A percentile compares a stretch with the other conserved stretches of the same genome.
These are phyloP conservation scores for Astragalus glycyphyllos DNA, from an alignment of 306 rosid species.

Conservation along the genomic window DNA sequence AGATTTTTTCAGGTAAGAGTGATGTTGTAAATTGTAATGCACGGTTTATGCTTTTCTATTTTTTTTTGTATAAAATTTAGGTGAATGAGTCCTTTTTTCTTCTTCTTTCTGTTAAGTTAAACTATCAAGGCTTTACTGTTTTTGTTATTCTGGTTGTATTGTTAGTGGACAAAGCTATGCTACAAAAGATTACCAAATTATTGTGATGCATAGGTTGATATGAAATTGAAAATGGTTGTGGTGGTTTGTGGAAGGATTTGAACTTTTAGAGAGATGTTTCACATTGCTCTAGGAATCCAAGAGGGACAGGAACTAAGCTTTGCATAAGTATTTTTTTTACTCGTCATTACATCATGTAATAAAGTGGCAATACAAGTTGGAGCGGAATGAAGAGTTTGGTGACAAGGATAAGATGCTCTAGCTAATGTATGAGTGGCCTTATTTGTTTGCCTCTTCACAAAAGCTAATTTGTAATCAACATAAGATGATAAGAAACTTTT, in stretches of 20 bases:
- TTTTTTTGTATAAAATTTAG: neutral
- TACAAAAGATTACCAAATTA: neutral
- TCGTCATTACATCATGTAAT: too few species aligned
- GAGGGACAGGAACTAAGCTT: too few species aligned
- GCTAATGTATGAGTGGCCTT: too few species aligned
- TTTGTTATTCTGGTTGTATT: constrained; percentile 21
- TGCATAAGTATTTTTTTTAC: neutral
- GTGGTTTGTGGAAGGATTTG: constrained; percentile 11
- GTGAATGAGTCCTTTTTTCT: neutral
- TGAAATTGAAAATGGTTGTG: constrained; percentile 13
- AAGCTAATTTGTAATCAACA: too few species aligned
- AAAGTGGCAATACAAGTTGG: too few species aligned
- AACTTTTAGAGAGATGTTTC: constrained; percentile 7
- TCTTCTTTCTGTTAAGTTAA: neutral
- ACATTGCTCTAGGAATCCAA: neutral
- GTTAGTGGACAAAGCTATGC: constrained; percentile 7
- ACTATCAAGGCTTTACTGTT: constrained; percentile 10
- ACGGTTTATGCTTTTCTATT: neutral
- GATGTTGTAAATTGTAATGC: neutral
- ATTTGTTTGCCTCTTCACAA: too few species aligned
- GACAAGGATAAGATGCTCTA: too few species aligned
- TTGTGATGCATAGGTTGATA: neutral
- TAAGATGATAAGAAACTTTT: too few species aligned
- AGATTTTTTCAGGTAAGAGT: constrained; percentile 72
- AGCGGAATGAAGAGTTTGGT: too few species aligned